Evolutionary conservation across 176 grass and related monocot genomes (phyloP), one percentile per base, ranked within the genome.

Genomic region (Oryza meridionalis): DNA sequence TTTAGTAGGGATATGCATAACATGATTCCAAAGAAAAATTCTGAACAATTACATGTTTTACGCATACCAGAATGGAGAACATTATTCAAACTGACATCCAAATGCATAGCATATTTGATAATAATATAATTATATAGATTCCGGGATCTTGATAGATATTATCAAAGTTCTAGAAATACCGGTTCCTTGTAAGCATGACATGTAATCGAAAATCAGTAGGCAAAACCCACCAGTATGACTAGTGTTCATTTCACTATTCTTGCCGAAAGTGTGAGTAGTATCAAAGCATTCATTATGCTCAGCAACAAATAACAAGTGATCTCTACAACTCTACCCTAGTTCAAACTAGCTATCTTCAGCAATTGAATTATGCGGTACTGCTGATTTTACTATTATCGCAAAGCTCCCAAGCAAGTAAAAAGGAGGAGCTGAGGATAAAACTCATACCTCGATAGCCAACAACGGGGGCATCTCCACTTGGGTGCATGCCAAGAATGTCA

Each of bases 381-480:
- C 71, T 51, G 68, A 5, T 14, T 10, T n/a, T 76, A 61, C 26
- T 38, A 2, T 1, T 55, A 43, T 14, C 55, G 16, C 77, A 80
- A 1, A 66, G 44, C 65, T 74, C 44, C 15, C 11, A 47, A 59
- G 19, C 13, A 76, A 62, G 7, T 7, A 61, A 53, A 61, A 53
- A 63, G 0, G 26, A 17, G 5, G 27, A 13, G 11, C 10, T 4
- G 25, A 12, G 5, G 40, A 86, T 69, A 33, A 71, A 73, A 7
- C 33, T 5, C 78, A 64, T 6, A 97, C 94, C 94, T 98, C 91
- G 5, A 95, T 90, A 5, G 91, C 89, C 90, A 98, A 88, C 15
- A 98, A 65, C 1, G 96, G 93, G 45, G 96, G 87, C 87, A 98
- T 91, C 85, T 98, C 96, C 40, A 93, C 72, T 69, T 98, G 96